Evolutionary conservation across 2,329 filamentous ascomycete genomes (phyloP).

Genomic region (Colletotrichum agaves): DNA sequence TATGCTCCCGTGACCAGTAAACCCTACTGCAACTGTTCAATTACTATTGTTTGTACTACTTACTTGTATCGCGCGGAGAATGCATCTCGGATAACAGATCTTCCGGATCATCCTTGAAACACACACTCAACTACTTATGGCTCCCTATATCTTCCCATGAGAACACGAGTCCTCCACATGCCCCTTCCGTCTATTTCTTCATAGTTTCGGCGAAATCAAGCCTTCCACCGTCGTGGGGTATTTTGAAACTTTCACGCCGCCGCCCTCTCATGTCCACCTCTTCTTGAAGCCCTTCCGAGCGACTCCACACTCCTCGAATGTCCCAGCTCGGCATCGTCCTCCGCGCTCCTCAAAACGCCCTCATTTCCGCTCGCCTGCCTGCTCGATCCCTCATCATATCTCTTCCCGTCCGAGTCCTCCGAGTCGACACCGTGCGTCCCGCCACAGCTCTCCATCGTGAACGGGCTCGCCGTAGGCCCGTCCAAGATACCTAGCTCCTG

Average conservation of each 20-base stretch:
- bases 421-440: conserved; percentile 64
- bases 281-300: background rate
- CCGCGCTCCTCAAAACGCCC: conserved; percentile 47
- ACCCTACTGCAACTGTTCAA: no score
- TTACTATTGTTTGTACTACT: no score
- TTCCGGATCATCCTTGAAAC: no score
- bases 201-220: no score
- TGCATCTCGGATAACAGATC: no score
- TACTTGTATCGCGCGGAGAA: no score
- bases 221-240: no score
- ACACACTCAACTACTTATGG: no score
- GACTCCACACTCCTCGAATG: background rate
- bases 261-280: background rate
- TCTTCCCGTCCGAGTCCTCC: conserved; percentile 33
- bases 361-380: conserved; percentile 38
- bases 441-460: conserved; percentile 81
- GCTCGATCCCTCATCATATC: conserved; percentile 26
- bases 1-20: no score
- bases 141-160: no score
- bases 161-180: no score
- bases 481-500: conserved; percentile 74
- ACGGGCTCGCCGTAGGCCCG: conserved; percentile 78
- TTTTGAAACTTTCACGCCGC: background rate
- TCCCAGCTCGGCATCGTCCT: conserved; percentile 50
- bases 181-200: no score